Conservation (phyloP, 164 flowering plant genomes). For the Amborella trichopoda region DNA sequence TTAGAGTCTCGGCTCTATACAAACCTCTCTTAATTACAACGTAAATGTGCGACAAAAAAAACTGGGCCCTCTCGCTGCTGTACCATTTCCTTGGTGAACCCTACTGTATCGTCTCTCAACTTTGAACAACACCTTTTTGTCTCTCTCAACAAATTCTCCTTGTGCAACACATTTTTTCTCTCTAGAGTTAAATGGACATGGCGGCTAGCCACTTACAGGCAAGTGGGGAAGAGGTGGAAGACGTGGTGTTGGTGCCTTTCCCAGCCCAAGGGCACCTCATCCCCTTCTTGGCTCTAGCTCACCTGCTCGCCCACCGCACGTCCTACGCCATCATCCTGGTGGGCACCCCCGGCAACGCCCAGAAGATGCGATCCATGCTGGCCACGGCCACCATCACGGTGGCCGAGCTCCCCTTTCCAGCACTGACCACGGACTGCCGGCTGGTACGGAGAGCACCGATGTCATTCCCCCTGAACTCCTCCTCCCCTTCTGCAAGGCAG, state of each 20-base stretch:
- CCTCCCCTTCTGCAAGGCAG: slow-evolving; percentile 2
- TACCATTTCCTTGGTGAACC: no score
- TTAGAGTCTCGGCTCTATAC: no score
- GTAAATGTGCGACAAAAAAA: no score
- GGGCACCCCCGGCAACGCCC: slow-evolving; percentile 13
- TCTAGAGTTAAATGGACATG: no score
- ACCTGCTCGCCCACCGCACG: not conserved
- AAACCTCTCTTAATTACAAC: no score
- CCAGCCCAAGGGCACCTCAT: slow-evolving; percentile 13
- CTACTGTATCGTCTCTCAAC: no score
- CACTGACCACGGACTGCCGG: slow-evolving; percentile 12
- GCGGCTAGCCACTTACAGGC: no score
- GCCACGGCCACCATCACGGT: slow-evolving; percentile 6
- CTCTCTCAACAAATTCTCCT: no score
- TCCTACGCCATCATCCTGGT: slow-evolving; percentile 2
- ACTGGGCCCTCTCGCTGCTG: no score
- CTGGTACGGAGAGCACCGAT: slow-evolving; percentile 7
- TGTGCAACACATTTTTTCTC: no score
- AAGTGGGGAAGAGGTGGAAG: no score
- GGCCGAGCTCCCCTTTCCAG: slow-evolving; percentile 12
- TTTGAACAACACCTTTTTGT: no score
- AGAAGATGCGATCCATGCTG: slow-evolving; percentile 4
- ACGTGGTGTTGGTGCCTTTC: slow-evolving; percentile 8
- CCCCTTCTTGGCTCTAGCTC: slow-evolving; percentile 8
- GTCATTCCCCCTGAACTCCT: slow-evolving; percentile 5